Evolutionary conservation across 768 basidiomycete species (phyloP).

Genomic region (Tubosaeta sp.): DNA sequence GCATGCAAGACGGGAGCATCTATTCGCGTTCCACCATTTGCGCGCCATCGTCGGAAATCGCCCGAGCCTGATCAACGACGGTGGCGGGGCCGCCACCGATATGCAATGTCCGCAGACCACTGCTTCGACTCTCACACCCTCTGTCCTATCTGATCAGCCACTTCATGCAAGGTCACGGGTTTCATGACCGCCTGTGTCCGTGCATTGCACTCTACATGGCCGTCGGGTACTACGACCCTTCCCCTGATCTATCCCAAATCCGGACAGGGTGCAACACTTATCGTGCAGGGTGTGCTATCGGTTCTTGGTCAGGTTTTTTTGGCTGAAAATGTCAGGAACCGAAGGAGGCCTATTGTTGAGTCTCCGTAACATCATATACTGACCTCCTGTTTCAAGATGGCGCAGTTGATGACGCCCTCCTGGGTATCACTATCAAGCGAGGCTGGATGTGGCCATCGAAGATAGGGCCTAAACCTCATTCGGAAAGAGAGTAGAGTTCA

Average conservation of each 20-base stretch:
- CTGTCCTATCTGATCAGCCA: neutral
- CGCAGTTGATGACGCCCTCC: conserved; percentile 49
- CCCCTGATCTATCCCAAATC: neutral
- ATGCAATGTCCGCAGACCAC: neutral
- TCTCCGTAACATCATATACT: conserved; percentile 57
- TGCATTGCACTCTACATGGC: neutral
- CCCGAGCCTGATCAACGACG: neutral
- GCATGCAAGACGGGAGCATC: too few relatives aligned
- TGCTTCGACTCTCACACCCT: conserved; percentile 1
- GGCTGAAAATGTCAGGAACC: conserved; percentile 51
- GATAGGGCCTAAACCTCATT: neutral
- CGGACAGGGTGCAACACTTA: neutral
- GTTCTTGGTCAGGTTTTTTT: conserved; percentile 34
- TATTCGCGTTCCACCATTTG: too few relatives aligned
- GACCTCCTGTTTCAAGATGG: conserved; percentile 47
- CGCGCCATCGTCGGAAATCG: neutral
- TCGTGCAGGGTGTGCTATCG: conserved; percentile 3
- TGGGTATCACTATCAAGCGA: conserved; percentile 44
- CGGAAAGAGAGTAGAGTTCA: conserved; percentile 46
- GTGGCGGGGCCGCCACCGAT: neutral
- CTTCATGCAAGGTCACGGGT: neutral
- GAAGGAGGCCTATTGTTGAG: conserved; percentile 47
- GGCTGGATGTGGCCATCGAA: conserved; percentile 3
- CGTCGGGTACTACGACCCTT: neutral
- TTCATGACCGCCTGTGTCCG: conserved; percentile 7